These are phyloP conservation scores for Colletotrichum nymphaeae DNA, from an alignment of 2,329 filamentous ascomycete genomes.

Conservation along the genomic window DNA sequence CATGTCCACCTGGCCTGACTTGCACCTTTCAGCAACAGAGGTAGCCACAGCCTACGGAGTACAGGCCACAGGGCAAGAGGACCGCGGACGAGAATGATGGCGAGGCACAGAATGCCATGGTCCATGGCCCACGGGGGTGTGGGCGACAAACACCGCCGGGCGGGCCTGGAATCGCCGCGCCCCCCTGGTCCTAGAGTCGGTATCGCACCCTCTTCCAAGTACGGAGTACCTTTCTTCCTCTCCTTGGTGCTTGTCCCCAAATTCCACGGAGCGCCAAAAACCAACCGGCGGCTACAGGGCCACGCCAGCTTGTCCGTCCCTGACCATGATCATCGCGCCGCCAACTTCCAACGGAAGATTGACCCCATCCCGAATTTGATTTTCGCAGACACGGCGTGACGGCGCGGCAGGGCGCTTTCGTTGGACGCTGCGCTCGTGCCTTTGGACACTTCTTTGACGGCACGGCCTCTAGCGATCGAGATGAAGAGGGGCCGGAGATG, in stretches of 20 bases:
- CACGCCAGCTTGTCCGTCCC: slow-evolving; percentile 4
- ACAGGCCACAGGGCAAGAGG: background rate
- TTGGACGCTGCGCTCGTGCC: slow-evolving; percentile 5
- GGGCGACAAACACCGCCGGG: slow-evolving; percentile 27
- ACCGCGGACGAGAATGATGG: background rate
- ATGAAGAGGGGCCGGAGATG: slow-evolving; percentile 9
- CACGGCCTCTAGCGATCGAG: slow-evolving; percentile 17
- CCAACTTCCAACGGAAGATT: slow-evolving; percentile 1
- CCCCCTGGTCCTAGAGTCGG: slow-evolving; percentile 7
- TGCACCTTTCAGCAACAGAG: background rate
- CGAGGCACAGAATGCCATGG: slow-evolving; percentile 11
- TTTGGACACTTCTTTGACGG: background rate
- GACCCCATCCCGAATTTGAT: background rate
- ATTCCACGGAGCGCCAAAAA: slow-evolving; percentile 2
- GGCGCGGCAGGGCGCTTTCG: background rate
- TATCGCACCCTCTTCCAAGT: background rate
- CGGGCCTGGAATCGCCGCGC: slow-evolving; percentile 25
- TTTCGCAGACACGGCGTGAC: background rate
- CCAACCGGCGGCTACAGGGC: slow-evolving; percentile 13
- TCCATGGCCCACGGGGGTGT: slow-evolving; percentile 12
- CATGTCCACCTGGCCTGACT: slow-evolving; percentile 19
- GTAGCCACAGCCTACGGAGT: too few relatives aligned
- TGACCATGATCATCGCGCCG: slow-evolving; percentile 10
- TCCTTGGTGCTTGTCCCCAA: background rate
- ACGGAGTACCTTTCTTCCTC: background rate